Conservation (phyloP, 2,329 filamentous ascomycete species). For the Lasiodiplodia sp. region DNA sequence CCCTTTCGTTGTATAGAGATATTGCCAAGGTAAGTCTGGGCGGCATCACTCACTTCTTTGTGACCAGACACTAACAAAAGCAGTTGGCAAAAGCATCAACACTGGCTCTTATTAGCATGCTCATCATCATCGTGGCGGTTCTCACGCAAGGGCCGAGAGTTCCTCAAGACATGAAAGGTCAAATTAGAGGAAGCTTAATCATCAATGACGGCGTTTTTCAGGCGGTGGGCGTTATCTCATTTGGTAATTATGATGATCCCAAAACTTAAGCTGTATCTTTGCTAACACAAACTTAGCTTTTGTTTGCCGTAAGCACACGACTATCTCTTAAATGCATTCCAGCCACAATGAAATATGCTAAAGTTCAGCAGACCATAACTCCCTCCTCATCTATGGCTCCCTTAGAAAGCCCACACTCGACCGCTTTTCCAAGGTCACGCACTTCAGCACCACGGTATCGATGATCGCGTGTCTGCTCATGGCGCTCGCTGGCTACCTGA, state of each 20-base stretch:
- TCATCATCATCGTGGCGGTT: constrained; percentile 86
- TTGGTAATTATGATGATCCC: constrained; percentile 57
- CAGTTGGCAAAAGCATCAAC: constrained; percentile 96
- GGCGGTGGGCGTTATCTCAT: constrained; percentile 96
- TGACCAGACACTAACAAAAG: not conserved
- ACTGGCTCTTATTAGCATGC: constrained; percentile 90
- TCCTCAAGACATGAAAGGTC: constrained; percentile 73
- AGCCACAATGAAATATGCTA: not conserved
- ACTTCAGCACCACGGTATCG: constrained; percentile 89
- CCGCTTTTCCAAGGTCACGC: constrained; percentile 90
- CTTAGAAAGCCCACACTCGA: constrained; percentile 93
- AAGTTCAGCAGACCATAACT: constrained; percentile 77
- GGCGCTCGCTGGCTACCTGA: constrained; percentile 88
- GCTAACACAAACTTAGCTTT: constrained; percentile 58
- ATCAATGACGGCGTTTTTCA: constrained; percentile 91
- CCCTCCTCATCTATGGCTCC: constrained; percentile 95
- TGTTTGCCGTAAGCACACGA: constrained; percentile 64
- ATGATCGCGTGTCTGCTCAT: constrained; percentile 90
- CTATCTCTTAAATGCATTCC: not conserved
- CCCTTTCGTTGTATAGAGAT: constrained; percentile 90
- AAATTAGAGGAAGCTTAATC: constrained; percentile 73
- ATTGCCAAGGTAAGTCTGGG: constrained; percentile 82
- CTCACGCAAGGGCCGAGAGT: constrained; percentile 82
- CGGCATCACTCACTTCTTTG: not conserved
- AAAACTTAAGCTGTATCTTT: not conserved